Conservation (phyloP, 306 rosid genomes). For the Begonia peltatifolia region DNA sequence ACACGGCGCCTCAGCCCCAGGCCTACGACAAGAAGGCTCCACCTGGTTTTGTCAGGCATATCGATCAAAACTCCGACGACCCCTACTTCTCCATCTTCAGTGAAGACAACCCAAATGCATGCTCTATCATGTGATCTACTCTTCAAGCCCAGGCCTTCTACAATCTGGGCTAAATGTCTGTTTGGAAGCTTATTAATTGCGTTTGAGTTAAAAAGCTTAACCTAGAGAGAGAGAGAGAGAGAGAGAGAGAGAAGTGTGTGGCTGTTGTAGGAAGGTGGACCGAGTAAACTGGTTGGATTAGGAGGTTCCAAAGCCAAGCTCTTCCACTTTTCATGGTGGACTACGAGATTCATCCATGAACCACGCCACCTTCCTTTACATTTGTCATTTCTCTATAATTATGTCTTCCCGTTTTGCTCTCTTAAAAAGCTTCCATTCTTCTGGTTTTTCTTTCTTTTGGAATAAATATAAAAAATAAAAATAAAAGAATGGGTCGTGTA, state of each 20-base stretch:
- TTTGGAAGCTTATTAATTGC: too few species aligned
- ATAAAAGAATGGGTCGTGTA: conserved; percentile 44
- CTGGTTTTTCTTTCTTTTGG: background rate
- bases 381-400: background rate
- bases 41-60: conserved; percentile 79
- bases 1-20: conserved; percentile 68
- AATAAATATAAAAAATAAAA: background rate
- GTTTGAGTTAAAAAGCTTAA: too few species aligned
- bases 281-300: too few species aligned
- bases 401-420: background rate
- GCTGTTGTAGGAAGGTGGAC: too few species aligned
- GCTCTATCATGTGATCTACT: conserved; percentile 58
- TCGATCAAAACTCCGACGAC: conserved; percentile 58
- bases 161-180: too few species aligned
- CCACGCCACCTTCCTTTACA: too few species aligned
- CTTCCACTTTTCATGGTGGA: too few species aligned
- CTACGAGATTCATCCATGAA: too few species aligned
- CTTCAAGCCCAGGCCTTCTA: too few species aligned
- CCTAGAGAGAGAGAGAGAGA: too few species aligned
- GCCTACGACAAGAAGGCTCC: conserved; percentile 97
- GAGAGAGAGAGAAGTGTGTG: too few species aligned
- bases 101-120: conserved; percentile 96
- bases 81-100: conserved; percentile 82
- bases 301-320: too few species aligned
- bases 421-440: background rate